Evolutionary conservation across 2,329 filamentous ascomycete genomes (phyloP), one percentile per base, ranked within the genome.

Genomic region (Aureobasidium melanogenum): DNA sequence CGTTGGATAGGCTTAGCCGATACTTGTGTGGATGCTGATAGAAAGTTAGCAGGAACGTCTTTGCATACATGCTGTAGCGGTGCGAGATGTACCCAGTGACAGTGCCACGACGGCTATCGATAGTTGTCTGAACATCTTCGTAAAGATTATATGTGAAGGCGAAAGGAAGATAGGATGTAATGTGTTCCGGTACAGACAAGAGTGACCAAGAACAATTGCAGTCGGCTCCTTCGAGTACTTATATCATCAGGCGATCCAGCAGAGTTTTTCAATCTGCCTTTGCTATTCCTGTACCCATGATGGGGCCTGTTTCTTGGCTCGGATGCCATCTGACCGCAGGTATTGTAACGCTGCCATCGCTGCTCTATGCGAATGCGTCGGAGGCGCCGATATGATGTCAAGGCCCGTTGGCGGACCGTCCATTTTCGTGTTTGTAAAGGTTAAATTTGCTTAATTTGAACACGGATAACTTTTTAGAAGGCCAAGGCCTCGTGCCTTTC

Each of bases 111-210:
- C 56, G 44, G 56, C 44, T 34, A 59, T 44, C 24, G 56, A 50
- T 59, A 59, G 44, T 24, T 59, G 56, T 48, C 44, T 48, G 32
- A 59, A 50, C 56, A 59, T 59, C 24, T 54, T 54, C 32, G 50
- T 54, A 30, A 54, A 41, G 50, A 52, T 52, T 38, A 2, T 19
- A 10, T 39, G 17, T 36, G 15, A 19, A 41, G 8, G 15, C 15
- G 8, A 30, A 30, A 54, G 19, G 19, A 5, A 50, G 47, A 12
- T 17, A 17, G 5, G 3, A 17, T 47, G 6, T 47, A 10, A n/a
- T 36, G 24, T 28, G 44, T 47, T 47, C 22, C 28, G 52, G 9
- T 56, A 17, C n/a, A 44, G 39, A 56, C 26, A 32, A 32, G 39
- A 56, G 22, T 56, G 38, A 44, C 15, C 52, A 56, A 34, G 12